These are phyloP conservation scores for Cairneyella variabilis DNA, from an alignment of 495 filamentous ascomycete species.

Conservation along the genomic window DNA sequence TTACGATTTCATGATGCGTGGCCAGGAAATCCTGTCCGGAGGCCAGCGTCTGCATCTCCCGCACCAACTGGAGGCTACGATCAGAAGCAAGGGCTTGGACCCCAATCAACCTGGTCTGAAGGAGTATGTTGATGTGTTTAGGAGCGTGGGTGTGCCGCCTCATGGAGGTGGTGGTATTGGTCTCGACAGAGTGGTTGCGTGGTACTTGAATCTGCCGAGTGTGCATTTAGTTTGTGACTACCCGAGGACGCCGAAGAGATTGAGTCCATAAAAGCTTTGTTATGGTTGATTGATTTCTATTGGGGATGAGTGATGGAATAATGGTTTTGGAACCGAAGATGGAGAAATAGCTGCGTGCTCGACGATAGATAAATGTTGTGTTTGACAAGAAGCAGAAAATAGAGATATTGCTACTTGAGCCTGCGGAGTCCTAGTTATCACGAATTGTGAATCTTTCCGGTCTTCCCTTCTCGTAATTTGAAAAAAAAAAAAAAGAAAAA, in stretches of 20 bases:
- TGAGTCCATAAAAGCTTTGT: conserved; percentile 42
- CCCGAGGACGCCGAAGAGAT: conserved; percentile 79
- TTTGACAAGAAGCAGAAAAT: no score
- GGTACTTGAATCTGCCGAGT: conserved; percentile 79
- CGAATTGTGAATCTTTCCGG: no score
- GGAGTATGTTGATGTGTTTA: conserved; percentile 81
- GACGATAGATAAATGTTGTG: no score
- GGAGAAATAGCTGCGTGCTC: no score
- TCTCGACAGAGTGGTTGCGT: conserved; percentile 83
- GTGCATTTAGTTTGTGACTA: conserved; percentile 76
- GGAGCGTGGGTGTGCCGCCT: conserved; percentile 66
- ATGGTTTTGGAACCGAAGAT: no score
- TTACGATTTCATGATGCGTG: conserved; percentile 93
- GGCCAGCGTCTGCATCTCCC: conserved; percentile 82
- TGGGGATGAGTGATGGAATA: no score
- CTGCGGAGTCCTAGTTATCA: no score
- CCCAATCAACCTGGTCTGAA: conserved; percentile 70
- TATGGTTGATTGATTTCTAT: no score
- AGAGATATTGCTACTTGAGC: no score
- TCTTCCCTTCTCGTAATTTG: no score
- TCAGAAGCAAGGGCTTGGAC: conserved; percentile 70
- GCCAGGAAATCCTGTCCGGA: conserved; percentile 84
- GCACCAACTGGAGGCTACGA: conserved; percentile 61
- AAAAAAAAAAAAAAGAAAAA: no score
- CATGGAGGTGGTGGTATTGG: conserved; percentile 88